Evolutionary conservation across 768 basidiomycete species (phyloP), one percentile per base, ranked within the genome.

Genomic region (Candolleomyces eurysporus): DNA sequence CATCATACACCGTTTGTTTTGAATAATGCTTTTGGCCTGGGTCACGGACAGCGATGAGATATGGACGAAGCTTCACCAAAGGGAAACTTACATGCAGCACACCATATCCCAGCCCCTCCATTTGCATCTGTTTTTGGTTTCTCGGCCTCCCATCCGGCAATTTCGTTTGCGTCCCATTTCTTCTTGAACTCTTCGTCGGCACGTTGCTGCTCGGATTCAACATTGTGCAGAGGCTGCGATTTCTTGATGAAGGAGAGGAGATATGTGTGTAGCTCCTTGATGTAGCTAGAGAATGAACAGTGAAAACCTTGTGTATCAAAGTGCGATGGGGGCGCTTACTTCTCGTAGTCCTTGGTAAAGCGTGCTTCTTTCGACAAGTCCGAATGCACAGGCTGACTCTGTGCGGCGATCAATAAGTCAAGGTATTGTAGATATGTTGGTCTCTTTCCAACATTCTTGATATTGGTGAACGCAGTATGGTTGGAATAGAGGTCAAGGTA

Each of bases 1-100:
- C 95, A 63, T 97, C 92, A 72, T 95, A 99, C 9, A 99, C 97
- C 0, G 97, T 98, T 73, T 98, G 93, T 73, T 98, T 99, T 13
- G 96, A 85, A 74, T 98, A 98, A 60, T 84, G 79, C 71, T 96
- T 97, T 75, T 98, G 94, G 72, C 96, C 96, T 98, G 59, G 17
- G 16, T 43, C 5, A 32, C 42, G 46, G 43, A 36, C n/a, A 55
- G 60, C 53, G 56, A 61, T 39, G 59, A 62, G 36, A 40, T 31
- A 53, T 46, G 10, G 17, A 55, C 49, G 52, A 52, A 51, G n/a
- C 16, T 39, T 13, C 21, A 31, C 13, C 14, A 49, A 65, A 59
- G 21, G 17, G 59, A 21, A 55, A 81, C 93, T 77, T 77, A 95
- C 95, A 97, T 48, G 94, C 89, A 43, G 89, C 78, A 78, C 96